phyloP scores from a whole-genome alignment of 345 rosid species.

The Sisymbrium altissimum region DNA sequence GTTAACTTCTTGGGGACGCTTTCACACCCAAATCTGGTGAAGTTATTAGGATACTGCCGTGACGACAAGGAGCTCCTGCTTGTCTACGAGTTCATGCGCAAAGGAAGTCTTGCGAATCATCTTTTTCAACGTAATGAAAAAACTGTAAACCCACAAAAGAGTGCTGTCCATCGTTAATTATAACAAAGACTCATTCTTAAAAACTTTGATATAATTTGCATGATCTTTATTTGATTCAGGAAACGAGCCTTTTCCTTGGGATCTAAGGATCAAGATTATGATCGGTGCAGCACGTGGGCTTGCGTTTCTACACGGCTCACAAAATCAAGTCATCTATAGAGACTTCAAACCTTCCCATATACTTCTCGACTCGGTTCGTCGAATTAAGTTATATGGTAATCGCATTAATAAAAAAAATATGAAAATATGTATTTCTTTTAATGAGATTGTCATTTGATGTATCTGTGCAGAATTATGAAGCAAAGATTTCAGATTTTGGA shows the following conservation, averaged over 20 bases:
- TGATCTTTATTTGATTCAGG: conserved; percentile 14
- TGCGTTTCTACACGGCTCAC: conserved; percentile 63
- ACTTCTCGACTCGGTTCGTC: conserved; percentile 68
- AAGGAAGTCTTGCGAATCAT: conserved; percentile 76
- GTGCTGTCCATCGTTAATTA: background rate
- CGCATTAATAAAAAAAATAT: background rate
- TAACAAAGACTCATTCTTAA: background rate
- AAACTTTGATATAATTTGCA: background rate
- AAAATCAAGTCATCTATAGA: conserved; percentile 68
- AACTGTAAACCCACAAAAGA: background rate
- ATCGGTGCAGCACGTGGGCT: conserved; percentile 83
- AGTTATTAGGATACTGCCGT: conserved; percentile 71
- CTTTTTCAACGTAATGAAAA: conserved; percentile 65
- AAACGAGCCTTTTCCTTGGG: conserved; percentile 74
- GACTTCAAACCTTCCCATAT: conserved; percentile 86
- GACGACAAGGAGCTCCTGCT: conserved; percentile 70
- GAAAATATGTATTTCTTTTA: background rate
- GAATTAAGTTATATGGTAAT: background rate
- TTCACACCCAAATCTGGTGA: conserved; percentile 78
- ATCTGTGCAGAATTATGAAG: conserved; percentile 45
- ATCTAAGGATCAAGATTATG: conserved; percentile 67
- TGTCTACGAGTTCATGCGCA: conserved; percentile 79
- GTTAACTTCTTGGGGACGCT: conserved; percentile 73
- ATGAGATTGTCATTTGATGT: conserved; percentile 5
- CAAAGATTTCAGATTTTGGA: conserved; percentile 64